These are phyloP conservation scores for Solanum peruvianum DNA, from an alignment of 257 asterid genomes.

Conservation along the genomic window DNA sequence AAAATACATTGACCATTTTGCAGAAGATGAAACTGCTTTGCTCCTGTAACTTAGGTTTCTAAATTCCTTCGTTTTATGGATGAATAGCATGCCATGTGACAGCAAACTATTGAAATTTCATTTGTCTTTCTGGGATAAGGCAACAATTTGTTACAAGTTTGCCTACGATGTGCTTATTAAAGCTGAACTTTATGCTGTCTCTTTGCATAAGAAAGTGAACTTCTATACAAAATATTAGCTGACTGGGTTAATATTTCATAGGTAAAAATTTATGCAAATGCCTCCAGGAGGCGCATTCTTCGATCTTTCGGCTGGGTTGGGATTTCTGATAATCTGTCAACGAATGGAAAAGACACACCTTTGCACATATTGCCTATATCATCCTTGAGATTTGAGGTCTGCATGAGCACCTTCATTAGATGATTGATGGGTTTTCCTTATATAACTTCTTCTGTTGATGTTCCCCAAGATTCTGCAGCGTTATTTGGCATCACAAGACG, in stretches of 20 bases:
- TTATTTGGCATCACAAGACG: neutral
- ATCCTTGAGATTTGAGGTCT: conserved; percentile 18
- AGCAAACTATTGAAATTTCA: neutral
- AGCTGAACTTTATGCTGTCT: neutral
- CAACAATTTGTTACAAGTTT: neutral
- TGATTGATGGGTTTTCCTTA: neutral
- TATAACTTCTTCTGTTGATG: neutral
- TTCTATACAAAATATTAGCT: neutral
- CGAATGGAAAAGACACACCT: conserved; percentile 13
- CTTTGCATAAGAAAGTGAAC: neutral
- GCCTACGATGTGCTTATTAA: neutral
- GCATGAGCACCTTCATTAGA: neutral
- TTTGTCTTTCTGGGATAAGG: neutral
- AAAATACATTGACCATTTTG: neutral
- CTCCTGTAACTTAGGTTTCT: neutral
- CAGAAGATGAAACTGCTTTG: neutral
- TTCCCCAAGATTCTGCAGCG: conserved; percentile 7
- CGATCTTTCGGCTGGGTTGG: conserved; percentile 17
- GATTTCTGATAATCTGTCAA: conserved; percentile 13
- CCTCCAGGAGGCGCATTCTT: conserved; percentile 17
- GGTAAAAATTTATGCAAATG: conserved; percentile 16
- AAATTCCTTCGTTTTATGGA: neutral
- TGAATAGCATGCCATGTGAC: neutral
- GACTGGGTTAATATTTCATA: neutral
- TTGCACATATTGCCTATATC: conserved; percentile 18